Conservation (phyloP, 2,329 filamentous ascomycete genomes). For the Trichophyton mentagrophytes region DNA sequence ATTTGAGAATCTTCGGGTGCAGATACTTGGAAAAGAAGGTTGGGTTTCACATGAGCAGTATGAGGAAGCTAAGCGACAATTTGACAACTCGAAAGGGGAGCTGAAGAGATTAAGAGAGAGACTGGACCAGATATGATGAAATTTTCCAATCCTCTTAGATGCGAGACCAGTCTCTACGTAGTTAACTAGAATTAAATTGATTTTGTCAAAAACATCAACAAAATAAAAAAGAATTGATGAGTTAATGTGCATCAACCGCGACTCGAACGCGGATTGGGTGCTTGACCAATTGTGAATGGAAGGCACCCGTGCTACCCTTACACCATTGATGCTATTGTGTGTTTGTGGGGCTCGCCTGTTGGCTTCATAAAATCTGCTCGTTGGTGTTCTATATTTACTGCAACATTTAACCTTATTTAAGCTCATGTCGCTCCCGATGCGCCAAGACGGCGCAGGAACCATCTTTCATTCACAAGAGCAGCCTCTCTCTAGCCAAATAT, state of each 20-base stretch:
- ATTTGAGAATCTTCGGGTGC: constrained; percentile 12
- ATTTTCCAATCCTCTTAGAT: neutral
- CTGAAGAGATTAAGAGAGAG: neutral
- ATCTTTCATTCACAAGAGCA: neutral
- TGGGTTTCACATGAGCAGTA: constrained; percentile 19
- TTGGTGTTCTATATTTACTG: neutral
- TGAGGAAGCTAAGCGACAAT: constrained; percentile 11
- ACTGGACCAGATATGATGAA: neutral
- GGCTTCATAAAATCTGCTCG: neutral
- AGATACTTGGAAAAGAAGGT: constrained; percentile 16
- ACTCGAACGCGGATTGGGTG: neutral
- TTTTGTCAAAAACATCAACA: neutral
- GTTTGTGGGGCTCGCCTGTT: neutral
- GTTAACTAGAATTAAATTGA: neutral
- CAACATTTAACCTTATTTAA: neutral
- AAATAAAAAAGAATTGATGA: neutral
- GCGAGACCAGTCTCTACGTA: neutral
- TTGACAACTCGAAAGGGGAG: neutral
- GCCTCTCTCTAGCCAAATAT: neutral
- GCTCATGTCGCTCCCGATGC: neutral
- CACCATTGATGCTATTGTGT: neutral
- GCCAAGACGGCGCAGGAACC: neutral
- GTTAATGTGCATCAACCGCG: neutral
- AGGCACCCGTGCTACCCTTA: neutral
- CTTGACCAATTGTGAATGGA: neutral